A percentile compares a stretch with the other conserved stretches of the same genome.
Evolutionary conservation across 2,329 filamentous ascomycete species (phyloP).

Genomic region (Neofusicoccum sp.): DNA sequence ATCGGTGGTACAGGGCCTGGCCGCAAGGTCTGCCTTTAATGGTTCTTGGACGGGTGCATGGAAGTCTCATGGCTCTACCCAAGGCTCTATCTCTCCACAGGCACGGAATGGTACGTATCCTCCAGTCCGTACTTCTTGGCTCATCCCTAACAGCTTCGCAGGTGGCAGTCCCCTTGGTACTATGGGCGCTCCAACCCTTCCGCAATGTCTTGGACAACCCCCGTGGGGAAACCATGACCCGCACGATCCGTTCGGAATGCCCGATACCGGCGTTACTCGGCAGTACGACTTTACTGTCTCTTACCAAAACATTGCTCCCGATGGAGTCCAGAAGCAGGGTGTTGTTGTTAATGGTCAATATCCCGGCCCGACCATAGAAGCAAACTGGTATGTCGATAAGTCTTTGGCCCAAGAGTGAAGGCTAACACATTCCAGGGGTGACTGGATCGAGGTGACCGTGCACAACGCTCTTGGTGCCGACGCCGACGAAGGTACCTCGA

Average conservation of each 20-base stretch:
- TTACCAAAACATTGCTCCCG: slow-evolving; percentile 26
- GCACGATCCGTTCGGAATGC: slow-evolving; percentile 25
- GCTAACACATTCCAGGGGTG: slow-evolving; percentile 30
- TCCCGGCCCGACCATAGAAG: slow-evolving; percentile 36
- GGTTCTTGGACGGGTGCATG: slow-evolving; percentile 9
- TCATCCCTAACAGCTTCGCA: background rate
- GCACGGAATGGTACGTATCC: slow-evolving; percentile 7
- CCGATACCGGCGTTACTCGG: slow-evolving; percentile 37
- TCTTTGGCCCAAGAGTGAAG: slow-evolving; percentile 27
- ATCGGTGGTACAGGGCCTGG: slow-evolving; percentile 5
- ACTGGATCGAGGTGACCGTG: slow-evolving; percentile 28
- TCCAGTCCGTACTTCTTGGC: background rate
- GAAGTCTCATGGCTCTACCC: slow-evolving; percentile 3
- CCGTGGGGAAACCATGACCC: slow-evolving; percentile 2
- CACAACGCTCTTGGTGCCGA: slow-evolving; percentile 30
- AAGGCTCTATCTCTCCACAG: slow-evolving; percentile 3
- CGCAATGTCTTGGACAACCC: background rate
- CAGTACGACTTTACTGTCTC: slow-evolving; percentile 24
- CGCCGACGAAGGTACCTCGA: slow-evolving; percentile 36
- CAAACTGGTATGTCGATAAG: slow-evolving; percentile 36
- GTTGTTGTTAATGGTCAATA: slow-evolving; percentile 36
- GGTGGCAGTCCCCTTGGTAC: slow-evolving; percentile 11
- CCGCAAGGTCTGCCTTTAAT: slow-evolving; percentile 6
- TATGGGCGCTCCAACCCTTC: slow-evolving; percentile 7
- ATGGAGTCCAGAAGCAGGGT: slow-evolving; percentile 34